Evolutionary conservation across 176 grass and related monocot species (phyloP).

Genomic region (Typha latifolia): DNA sequence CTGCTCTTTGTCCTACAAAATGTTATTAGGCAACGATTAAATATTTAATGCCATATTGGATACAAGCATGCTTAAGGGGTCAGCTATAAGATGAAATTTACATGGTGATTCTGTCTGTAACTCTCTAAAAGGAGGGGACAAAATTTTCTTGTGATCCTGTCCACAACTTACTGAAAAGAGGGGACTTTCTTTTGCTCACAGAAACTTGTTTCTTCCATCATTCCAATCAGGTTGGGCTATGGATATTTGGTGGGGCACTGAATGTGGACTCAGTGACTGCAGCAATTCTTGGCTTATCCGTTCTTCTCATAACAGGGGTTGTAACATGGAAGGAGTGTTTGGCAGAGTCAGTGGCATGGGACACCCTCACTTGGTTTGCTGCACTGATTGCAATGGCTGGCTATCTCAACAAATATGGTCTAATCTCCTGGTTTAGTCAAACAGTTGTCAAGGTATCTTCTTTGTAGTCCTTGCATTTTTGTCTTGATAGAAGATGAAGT

Average conservation of each 20-base stretch:
- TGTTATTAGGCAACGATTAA: too few species aligned
- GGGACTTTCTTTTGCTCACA: not conserved
- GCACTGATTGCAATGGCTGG: conserved; percentile 98
- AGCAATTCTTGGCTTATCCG: conserved; percentile 82
- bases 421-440: conserved; percentile 98
- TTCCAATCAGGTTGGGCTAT: conserved; percentile 81
- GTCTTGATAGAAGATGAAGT: not conserved
- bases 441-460: conserved; percentile 86
- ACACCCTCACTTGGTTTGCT: conserved; percentile 98
- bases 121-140: too few species aligned
- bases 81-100: too few species aligned
- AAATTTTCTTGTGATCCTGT: not conserved
- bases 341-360: conserved; percentile 89
- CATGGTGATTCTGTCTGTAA: too few species aligned
- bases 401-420: conserved; percentile 92
- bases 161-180: not conserved
- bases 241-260: conserved; percentile 78
- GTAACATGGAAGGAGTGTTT: conserved; percentile 99
- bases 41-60: too few species aligned
- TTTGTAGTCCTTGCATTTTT: not conserved
- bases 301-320: conserved; percentile 82
- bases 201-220: conserved; percentile 1
- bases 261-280: conserved; percentile 84
- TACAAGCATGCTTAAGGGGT: too few species aligned
- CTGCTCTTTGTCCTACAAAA: too few species aligned